Percentiles rank a stretch among this genome's conserved stretches.
phyloP scores from a whole-genome alignment of 202 grass and related monocot species.

The Carex arenaria region DNA sequence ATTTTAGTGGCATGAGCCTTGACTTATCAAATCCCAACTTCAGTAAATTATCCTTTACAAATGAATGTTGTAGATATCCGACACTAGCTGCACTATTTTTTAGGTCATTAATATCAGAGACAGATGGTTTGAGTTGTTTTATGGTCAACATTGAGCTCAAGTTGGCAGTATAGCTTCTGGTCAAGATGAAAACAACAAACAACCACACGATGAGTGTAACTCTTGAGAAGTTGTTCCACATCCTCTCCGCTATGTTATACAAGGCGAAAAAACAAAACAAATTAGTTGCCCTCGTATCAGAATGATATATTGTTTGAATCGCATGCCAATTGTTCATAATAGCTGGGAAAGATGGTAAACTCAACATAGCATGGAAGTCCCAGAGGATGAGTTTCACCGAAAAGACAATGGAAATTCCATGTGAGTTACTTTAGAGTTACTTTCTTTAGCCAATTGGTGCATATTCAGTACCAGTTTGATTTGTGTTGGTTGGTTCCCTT shows the following conservation, averaged over 20 bases:
- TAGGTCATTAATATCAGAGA: too few relatives aligned
- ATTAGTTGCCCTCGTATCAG: neutral
- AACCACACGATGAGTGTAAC: too few relatives aligned
- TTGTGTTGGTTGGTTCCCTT: neutral
- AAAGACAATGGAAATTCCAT: too few relatives aligned
- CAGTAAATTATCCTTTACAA: too few relatives aligned
- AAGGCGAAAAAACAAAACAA: neutral
- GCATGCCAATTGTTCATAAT: neutral
- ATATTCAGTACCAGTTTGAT: neutral
- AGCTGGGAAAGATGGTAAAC: neutral
- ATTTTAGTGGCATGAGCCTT: slow-evolving; percentile 20
- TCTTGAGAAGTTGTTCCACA: slow-evolving; percentile 17
- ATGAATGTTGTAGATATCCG: too few relatives aligned
- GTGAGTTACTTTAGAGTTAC: too few relatives aligned
- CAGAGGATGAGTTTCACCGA: neutral
- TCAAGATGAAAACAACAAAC: too few relatives aligned
- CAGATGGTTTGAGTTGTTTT: too few relatives aligned
- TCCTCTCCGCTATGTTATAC: slow-evolving; percentile 25
- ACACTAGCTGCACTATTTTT: too few relatives aligned
- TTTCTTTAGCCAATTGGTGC: neutral
- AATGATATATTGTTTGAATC: neutral
- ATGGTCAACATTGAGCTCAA: too few relatives aligned
- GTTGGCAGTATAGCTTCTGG: too few relatives aligned
- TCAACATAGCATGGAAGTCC: neutral
- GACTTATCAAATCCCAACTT: slow-evolving; percentile 11